phyloP scores from a whole-genome alignment of 768 basidiomycete species.

The Russula abietina region DNA sequence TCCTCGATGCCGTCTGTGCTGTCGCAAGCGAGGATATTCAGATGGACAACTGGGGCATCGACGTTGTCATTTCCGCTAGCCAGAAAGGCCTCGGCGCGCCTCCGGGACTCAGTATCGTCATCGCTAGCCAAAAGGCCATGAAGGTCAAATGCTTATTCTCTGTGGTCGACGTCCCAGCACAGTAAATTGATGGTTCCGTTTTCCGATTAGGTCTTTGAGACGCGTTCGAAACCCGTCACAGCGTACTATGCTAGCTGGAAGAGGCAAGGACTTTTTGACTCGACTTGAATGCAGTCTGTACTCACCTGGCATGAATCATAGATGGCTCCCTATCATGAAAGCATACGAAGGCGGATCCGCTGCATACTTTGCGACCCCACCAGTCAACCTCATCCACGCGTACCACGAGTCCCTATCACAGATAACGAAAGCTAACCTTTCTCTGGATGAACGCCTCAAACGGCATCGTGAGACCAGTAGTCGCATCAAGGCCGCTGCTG shows the following conservation, averaged over 20 bases:
- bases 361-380: conserved; percentile 93
- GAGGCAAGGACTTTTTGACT: conserved; percentile 41
- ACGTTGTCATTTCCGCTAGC: conserved; percentile 78
- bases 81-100: conserved; percentile 94
- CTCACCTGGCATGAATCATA: conserved; percentile 27
- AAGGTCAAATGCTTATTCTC: conserved; percentile 36
- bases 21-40: conserved; percentile 93
- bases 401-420: conserved; percentile 73
- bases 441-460: conserved; percentile 72
- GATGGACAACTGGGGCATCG: conserved; percentile 90
- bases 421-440: conserved; percentile 57
- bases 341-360: conserved; percentile 78
- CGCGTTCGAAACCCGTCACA: conserved; percentile 55
- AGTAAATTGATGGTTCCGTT: neutral
- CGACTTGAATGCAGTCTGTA: neutral
- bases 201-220: conserved; percentile 45
- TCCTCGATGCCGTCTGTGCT: conserved; percentile 92
- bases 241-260: conserved; percentile 91
- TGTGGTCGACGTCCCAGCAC: neutral
- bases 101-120: conserved; percentile 84
- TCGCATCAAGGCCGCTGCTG: conserved; percentile 62
- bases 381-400: conserved; percentile 91
- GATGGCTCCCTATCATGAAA: conserved; percentile 92
- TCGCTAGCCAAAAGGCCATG: conserved; percentile 76
- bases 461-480: conserved; percentile 64